Evolutionary conservation across 257 asterid genomes (phyloP), one percentile per base, ranked within the genome.

Genomic region (Solanum gracilifrons): DNA sequence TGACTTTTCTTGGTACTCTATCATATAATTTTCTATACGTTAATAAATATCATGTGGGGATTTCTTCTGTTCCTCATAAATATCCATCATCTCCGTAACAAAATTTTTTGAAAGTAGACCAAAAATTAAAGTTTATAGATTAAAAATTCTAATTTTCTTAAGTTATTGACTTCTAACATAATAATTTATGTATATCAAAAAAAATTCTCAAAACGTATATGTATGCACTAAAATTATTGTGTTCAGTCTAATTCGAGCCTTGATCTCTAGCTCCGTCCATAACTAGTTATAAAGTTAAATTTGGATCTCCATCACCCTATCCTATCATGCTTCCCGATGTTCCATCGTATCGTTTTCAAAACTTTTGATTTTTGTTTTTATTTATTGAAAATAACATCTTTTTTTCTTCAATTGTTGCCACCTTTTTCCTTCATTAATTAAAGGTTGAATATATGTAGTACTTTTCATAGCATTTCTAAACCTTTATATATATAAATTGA

Each of bases 101-200:
- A 64, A 64, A n/a, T 25, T 6, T 5, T 1, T 25, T 0, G 5
- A 1, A 25, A 64, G 18, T 4, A 0, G 18, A 25, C 0, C 4
- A 66, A 66, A 66, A 25, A 25, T 12, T 6, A 0, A 66, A 66
- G 16, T 25, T 66, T 15, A 3, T 6, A 1, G 0, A 69, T 69
- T 29, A 69, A 29, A 13, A 27, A 29, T 13, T 3, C 0, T 6
- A 29, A 29, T 4, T 8, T 3, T 29, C 9, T 29, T 7, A 29
- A 29, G 11, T 6, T 69, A 69, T 31, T 69, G 13, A 13, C 5
- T 29, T 13, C 2, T 7, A 7, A 29, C 1, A 69, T 69, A 29
- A 13, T 29, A 6, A 69, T 29, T 29, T 29, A 29, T 69, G 3
- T 29, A 29, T 6, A 68, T 68, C 16, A 29, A 51, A 51, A 43